Conservation (phyloP, 2,329 filamentous ascomycete species). For the Alternaria postmessia region DNA sequence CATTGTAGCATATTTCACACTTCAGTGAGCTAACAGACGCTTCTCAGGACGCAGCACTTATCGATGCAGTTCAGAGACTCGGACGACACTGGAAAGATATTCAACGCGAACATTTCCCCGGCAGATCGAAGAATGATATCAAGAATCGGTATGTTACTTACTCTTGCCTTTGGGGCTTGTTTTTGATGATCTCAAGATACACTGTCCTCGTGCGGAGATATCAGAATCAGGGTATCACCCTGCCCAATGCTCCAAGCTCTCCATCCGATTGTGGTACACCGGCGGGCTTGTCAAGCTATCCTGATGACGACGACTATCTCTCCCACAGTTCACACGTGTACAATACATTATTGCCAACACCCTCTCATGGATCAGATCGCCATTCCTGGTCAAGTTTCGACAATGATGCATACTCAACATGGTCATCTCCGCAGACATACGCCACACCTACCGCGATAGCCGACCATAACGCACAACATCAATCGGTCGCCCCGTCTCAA, state of each 20-base stretch:
- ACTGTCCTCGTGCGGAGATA: slow-evolving; percentile 44
- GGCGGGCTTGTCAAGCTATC: slow-evolving; percentile 17
- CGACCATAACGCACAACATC: slow-evolving; percentile 16
- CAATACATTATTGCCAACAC: slow-evolving; percentile 27
- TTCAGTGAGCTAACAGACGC: neutral
- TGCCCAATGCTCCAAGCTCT: slow-evolving; percentile 33
- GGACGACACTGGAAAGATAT: slow-evolving; percentile 53
- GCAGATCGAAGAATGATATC: slow-evolving; percentile 50
- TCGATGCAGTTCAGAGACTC: slow-evolving; percentile 42
- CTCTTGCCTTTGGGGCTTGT: neutral
- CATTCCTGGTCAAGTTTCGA: slow-evolving; percentile 34
- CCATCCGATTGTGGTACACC: slow-evolving; percentile 31
- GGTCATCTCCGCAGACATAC: slow-evolving; percentile 37
- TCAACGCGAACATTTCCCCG: slow-evolving; percentile 44
- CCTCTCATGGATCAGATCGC: slow-evolving; percentile 27
- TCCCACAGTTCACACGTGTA: slow-evolving; percentile 24
- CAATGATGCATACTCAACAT: slow-evolving; percentile 28
- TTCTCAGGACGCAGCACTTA: slow-evolving; percentile 38
- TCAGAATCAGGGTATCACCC: slow-evolving; percentile 39
- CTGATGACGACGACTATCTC: slow-evolving; percentile 31
- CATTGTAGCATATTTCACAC: neutral
- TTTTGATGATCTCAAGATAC: slow-evolving; percentile 27
- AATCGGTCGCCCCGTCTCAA: slow-evolving; percentile 12
- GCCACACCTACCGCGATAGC: slow-evolving; percentile 16
- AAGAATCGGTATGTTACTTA: slow-evolving; percentile 47